phyloP scores from a whole-genome alignment of 2,329 filamentous ascomycete species.

The Verticillium dahliae region DNA sequence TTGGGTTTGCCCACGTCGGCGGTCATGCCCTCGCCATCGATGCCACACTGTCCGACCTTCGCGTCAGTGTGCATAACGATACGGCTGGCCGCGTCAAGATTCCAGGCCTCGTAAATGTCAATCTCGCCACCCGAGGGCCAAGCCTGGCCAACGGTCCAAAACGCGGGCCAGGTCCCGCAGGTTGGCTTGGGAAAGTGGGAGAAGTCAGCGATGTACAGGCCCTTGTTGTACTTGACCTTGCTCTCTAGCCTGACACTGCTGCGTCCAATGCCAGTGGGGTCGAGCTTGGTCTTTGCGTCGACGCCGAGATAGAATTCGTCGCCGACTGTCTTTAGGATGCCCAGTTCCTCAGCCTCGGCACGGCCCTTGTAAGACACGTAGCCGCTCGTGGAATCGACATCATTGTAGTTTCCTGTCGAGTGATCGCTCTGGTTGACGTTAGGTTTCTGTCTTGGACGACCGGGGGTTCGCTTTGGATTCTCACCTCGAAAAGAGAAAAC shows the following conservation, averaged over 20 bases:
- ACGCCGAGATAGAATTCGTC: constrained; percentile 32
- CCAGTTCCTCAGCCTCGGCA: constrained; percentile 24
- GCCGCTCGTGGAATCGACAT: constrained; percentile 55
- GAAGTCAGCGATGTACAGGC: constrained; percentile 64
- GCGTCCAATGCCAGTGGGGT: constrained; percentile 25
- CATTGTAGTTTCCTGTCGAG: constrained; percentile 12
- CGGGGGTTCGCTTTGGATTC: not conserved
- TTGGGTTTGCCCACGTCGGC: constrained; percentile 24
- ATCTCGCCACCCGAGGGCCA: constrained; percentile 61
- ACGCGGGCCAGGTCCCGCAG: constrained; percentile 69
- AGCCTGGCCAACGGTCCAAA: constrained; percentile 44
- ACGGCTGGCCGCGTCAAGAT: constrained; percentile 44
- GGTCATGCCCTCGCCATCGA: constrained; percentile 22
- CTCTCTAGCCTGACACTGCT: constrained; percentile 61
- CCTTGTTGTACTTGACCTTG: constrained; percentile 54
- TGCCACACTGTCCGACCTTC: constrained; percentile 25
- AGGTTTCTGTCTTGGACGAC: not conserved
- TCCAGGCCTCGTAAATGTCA: constrained; percentile 63
- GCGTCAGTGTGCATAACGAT: constrained; percentile 52
- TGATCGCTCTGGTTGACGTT: constrained; percentile 8
- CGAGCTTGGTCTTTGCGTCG: constrained; percentile 22
- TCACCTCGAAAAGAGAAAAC: constrained; percentile 34
- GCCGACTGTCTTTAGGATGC: constrained; percentile 24
- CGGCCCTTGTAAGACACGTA: constrained; percentile 50
- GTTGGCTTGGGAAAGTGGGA: constrained; percentile 58